phyloP scores from a whole-genome alignment of 2,329 filamentous ascomycete species.

The Ilyonectria sp. region DNA sequence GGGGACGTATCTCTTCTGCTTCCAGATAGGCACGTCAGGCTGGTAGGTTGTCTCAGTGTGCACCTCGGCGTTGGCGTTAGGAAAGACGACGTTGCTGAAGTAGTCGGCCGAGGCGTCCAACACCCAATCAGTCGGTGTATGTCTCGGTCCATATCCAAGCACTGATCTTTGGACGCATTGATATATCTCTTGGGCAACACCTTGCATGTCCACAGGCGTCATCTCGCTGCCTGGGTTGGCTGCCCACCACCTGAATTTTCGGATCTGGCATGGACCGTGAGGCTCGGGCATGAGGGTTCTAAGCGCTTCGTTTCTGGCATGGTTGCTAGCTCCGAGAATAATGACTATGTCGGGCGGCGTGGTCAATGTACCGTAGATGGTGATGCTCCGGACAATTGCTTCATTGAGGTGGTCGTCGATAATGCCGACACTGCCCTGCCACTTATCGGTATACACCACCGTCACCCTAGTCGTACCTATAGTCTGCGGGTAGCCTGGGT shows the following conservation, averaged over 20 bases:
- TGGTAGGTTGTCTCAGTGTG: background rate
- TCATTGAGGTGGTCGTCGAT: conserved; percentile 18
- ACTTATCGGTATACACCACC: conserved; percentile 18
- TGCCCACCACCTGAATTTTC: conserved; percentile 8
- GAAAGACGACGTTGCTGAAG: conserved; percentile 28
- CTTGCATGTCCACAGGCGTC: conserved; percentile 21
- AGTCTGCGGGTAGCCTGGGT: conserved; percentile 15
- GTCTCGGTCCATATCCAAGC: background rate
- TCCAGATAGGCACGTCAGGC: conserved; percentile 14
- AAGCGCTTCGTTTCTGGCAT: background rate
- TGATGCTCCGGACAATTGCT: conserved; percentile 18
- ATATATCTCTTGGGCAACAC: conserved; percentile 24
- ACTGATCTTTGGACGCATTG: conserved; percentile 18
- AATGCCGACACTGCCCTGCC: conserved; percentile 15
- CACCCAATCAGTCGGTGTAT: conserved; percentile 4
- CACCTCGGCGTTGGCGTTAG: conserved; percentile 13
- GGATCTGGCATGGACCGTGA: conserved; percentile 20
- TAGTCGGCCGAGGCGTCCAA: conserved; percentile 23
- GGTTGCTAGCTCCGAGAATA: conserved; percentile 5
- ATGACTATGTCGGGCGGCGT: conserved; percentile 21
- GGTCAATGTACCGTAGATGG: conserved; percentile 12
- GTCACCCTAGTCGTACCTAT: conserved; percentile 17
- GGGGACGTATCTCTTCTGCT: conserved; percentile 10
- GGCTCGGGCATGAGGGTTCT: background rate
- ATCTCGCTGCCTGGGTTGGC: background rate